Percentiles rank a stretch among this genome's conserved stretches.
phyloP scores from a whole-genome alignment of 2,329 filamentous ascomycete species.

The Colletotrichum nymphaeae region DNA sequence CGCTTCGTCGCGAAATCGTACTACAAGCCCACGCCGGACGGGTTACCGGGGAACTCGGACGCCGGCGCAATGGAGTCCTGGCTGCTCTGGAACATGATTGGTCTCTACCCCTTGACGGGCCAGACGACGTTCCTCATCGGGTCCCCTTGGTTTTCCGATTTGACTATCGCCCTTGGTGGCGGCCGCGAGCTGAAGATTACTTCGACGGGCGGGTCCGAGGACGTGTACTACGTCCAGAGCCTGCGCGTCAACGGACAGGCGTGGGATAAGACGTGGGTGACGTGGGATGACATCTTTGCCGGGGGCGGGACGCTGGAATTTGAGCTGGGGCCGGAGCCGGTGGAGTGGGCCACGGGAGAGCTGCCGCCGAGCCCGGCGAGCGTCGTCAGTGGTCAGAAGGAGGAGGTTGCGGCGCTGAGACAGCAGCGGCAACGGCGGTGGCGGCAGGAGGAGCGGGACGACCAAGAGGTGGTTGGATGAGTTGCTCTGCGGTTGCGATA shows the following conservation, averaged over 20 bases:
- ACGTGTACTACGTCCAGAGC: slow-evolving; percentile 72
- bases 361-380: slow-evolving; percentile 70
- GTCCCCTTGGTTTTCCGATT: slow-evolving; percentile 70
- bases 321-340: slow-evolving; percentile 64
- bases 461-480: neutral
- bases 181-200: slow-evolving; percentile 67
- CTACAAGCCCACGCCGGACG: slow-evolving; percentile 65
- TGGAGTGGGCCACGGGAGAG: slow-evolving; percentile 69
- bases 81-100: slow-evolving; percentile 76
- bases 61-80: slow-evolving; percentile 80
- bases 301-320: slow-evolving; percentile 73
- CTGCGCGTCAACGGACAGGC: slow-evolving; percentile 71
- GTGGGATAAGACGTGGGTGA: slow-evolving; percentile 75
- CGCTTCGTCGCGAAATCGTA: slow-evolving; percentile 69
- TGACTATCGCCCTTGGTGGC: slow-evolving; percentile 68
- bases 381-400: slow-evolving; percentile 9
- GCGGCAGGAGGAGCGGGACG: neutral
- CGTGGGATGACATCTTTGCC: slow-evolving; percentile 74
- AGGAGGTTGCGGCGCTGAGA: slow-evolving; percentile 1
- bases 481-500: too few species aligned
- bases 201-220: slow-evolving; percentile 59
- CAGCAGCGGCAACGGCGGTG: neutral
- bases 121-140: slow-evolving; percentile 76
- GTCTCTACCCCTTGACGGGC: slow-evolving; percentile 75
- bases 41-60: slow-evolving; percentile 77